phyloP scores from a whole-genome alignment of 306 rosid species.

The Styphnolobium japonicum region DNA sequence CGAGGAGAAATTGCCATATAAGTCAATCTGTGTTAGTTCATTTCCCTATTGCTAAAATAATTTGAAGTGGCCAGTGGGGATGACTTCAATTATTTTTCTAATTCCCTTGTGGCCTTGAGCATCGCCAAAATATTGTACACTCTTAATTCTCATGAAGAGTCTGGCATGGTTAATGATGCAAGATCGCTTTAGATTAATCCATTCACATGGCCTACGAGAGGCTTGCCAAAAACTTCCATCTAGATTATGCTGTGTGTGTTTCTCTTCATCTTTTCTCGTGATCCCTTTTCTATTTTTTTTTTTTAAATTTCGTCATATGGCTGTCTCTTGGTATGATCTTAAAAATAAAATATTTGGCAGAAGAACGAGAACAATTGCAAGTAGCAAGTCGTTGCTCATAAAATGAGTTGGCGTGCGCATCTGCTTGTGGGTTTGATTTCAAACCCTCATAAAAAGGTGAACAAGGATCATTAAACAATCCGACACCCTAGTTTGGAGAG shows the following conservation, averaged over 20 bases:
- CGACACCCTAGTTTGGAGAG: not conserved
- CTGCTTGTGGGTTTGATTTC: constrained; percentile 12
- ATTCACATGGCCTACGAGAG: not conserved
- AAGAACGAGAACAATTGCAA: not conserved
- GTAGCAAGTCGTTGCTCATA: not conserved
- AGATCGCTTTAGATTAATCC: constrained; percentile 23
- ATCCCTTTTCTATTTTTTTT: not conserved
- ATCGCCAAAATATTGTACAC: constrained; percentile 18
- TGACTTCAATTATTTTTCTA: not conserved
- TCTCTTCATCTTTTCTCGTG: not conserved
- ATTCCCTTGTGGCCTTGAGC: not conserved
- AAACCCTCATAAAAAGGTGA: not conserved
- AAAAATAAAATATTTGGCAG: not conserved
- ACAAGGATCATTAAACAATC: not conserved
- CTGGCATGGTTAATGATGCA: constrained; percentile 1
- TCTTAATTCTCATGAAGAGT: not conserved
- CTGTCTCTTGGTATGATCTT: constrained; percentile 17
- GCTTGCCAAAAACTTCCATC: not conserved
- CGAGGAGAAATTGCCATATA: not conserved
- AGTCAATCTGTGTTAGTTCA: not conserved
- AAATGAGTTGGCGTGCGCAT: not conserved
- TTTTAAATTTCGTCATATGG: not conserved
- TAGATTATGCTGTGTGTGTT: not conserved
- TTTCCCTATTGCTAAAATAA: constrained; percentile 12
- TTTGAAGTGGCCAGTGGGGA: constrained; percentile 17